phyloP scores from a whole-genome alignment of 129 eudicot genomes.

The Rutidosis leptorrhynchoides region DNA sequence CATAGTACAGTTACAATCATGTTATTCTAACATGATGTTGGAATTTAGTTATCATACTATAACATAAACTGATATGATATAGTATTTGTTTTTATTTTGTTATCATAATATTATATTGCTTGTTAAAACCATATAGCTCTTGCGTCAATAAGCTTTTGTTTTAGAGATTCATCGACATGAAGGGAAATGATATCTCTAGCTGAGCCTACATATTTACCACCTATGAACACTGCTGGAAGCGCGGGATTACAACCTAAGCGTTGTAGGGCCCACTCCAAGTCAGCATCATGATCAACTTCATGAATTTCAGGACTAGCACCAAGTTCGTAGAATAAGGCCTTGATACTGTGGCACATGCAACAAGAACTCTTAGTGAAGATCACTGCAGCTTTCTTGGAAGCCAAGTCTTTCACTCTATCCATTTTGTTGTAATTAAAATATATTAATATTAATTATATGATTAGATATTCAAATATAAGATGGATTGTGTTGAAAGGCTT shows the following conservation, averaged over 20 bases:
- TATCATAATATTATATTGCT: conserved; percentile 19
- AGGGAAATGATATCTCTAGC: conserved; percentile 70
- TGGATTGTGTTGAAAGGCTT: conserved; percentile 28
- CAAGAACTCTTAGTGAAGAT: conserved; percentile 94
- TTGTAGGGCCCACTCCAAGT: conserved; percentile 72
- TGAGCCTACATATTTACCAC: conserved; percentile 77
- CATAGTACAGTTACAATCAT: conserved; percentile 34
- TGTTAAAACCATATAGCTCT: conserved; percentile 80
- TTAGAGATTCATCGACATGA: conserved; percentile 76
- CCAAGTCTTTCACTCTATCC: conserved; percentile 75
- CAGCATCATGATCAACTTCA: conserved; percentile 74
- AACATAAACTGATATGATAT: conserved; percentile 16
- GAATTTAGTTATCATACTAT: conserved; percentile 18
- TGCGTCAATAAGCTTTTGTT: conserved; percentile 70
- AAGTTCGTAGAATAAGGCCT: conserved; percentile 70
- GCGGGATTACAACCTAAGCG: conserved; percentile 72
- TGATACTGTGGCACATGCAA: conserved; percentile 94
- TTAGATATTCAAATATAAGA: conserved; percentile 1
- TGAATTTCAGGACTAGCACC: conserved; percentile 95
- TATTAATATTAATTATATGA: too few species aligned
- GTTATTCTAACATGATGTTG: conserved; percentile 38
- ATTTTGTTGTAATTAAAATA: conserved; percentile 27
- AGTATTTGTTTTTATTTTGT: conserved; percentile 12
- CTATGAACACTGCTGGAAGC: conserved; percentile 86
- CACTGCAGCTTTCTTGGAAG: conserved; percentile 81